Evolutionary conservation across 177 flowering plant species (phyloP).

Genomic region (Telopea speciosissima): DNA sequence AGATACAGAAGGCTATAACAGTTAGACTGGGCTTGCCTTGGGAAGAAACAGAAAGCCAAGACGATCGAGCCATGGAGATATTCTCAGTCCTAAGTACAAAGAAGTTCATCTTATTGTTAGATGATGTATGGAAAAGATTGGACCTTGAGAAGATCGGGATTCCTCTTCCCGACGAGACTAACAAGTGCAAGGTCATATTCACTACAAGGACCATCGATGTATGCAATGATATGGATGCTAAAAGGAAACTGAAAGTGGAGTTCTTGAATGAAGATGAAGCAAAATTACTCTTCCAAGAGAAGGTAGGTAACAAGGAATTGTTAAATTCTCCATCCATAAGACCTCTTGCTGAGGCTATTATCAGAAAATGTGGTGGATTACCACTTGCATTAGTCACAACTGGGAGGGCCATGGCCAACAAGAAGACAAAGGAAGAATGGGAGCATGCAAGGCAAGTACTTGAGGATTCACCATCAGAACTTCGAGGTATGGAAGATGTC

Average conservation of each 20-base stretch:
- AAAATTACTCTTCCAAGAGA: conserved; percentile 27
- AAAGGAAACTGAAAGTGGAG: conserved; percentile 22
- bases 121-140: conserved; percentile 36
- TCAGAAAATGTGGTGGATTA: conserved; percentile 31
- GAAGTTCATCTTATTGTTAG: conserved; percentile 28
- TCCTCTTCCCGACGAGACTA: conserved; percentile 20
- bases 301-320: conserved; percentile 15
- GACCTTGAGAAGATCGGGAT: conserved; percentile 29
- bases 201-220: conserved; percentile 29
- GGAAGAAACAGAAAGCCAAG: conserved; percentile 20
- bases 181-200: conserved; percentile 32
- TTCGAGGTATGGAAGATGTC: conserved; percentile 34
- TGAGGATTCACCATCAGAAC: conserved; percentile 21
- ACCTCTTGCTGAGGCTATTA: conserved; percentile 19
- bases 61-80: conserved; percentile 15
- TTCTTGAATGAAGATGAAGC: conserved; percentile 24
- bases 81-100: conserved; percentile 17
- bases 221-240: conserved; percentile 31
- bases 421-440: conserved; percentile 30
- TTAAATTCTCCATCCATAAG: conserved; percentile 11
- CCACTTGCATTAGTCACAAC: conserved; percentile 39
- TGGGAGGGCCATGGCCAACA: conserved; percentile 34
- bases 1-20: conserved; percentile 20
- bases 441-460: conserved; percentile 19
- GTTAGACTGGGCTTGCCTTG: conserved; percentile 28